These are phyloP conservation scores for Coccinonectria pachysandricola DNA, from an alignment of 2,329 filamentous ascomycete genomes.

Conservation along the genomic window DNA sequence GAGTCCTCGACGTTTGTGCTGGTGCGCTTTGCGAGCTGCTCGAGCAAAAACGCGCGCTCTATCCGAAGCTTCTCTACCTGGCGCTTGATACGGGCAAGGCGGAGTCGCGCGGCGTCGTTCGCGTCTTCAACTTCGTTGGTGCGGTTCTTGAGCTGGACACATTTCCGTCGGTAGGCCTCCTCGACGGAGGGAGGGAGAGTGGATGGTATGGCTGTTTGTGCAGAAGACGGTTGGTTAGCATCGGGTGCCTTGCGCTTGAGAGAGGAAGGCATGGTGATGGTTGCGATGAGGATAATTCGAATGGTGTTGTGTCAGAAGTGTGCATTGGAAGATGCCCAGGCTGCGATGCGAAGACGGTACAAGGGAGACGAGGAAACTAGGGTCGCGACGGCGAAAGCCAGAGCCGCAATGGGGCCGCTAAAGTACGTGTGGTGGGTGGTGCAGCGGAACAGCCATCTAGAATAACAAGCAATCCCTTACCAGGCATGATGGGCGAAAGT, in stretches of 20 bases:
- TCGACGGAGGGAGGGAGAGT: constrained; percentile 80
- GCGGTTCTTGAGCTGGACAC: constrained; percentile 84
- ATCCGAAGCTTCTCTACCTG: constrained; percentile 87
- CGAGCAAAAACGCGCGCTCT: constrained; percentile 65
- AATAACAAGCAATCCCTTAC: constrained; percentile 3
- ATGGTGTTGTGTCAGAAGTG: constrained; percentile 2
- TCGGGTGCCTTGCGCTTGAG: constrained; percentile 27
- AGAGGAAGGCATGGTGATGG: constrained; percentile 20
- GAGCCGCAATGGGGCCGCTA: too few species aligned
- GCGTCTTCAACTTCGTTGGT: constrained; percentile 86
- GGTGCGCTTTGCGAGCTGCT: constrained; percentile 64
- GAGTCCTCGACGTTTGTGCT: constrained; percentile 68
- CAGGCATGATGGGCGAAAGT: constrained; percentile 5
- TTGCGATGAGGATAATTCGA: constrained; percentile 3
- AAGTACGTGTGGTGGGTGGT: too few species aligned
- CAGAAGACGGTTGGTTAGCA: constrained; percentile 23
- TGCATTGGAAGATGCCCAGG: constrained; percentile 1
- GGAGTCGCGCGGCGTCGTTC: constrained; percentile 73
- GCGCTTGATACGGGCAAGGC: constrained; percentile 69
- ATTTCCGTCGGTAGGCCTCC: constrained; percentile 92
- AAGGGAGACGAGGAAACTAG: too few species aligned
- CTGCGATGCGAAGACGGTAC: too few species aligned
- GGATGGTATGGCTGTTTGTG: constrained; percentile 40
- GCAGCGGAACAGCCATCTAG: too few species aligned
- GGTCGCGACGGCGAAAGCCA: too few species aligned